Evolutionary conservation across 768 basidiomycete genomes (phyloP), one percentile per base, ranked within the genome.

Genomic region (Calocera cornea): DNA sequence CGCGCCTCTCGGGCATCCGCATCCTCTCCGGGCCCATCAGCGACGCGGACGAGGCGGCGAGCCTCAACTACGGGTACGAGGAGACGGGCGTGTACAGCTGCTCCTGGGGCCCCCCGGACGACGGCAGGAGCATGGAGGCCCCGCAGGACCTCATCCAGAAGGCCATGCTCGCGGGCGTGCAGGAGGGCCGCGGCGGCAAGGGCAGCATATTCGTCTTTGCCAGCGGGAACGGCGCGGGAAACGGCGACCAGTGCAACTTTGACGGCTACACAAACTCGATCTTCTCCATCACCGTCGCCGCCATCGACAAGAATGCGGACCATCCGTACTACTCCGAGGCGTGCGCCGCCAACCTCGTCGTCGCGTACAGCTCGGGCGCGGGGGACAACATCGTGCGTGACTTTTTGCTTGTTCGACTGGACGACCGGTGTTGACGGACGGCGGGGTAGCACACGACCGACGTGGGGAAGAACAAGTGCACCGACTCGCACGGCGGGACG

Each of bases 231-330:
- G 97, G 97, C 8, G 97, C 92, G 34, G 83, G 83, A 8, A 82
- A 83, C 66, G 92, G 89, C 19, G 97, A 99, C 74, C 95, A 98
- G 76, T 99, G 97, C 80, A 99, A 99, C 76, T 98, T 99, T 74
- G 95, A 98, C 72, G 97, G 97, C 7, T 99, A 99, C 76, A 99
- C 97, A 14, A 99, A 99, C 75, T 92, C 89, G 73, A 95, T 98
- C 68, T 97, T 92, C 77, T 92, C 90, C 7, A 86, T 99, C 47
- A 99, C 97, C 0, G 92, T 99, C 33, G 87, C 93, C n/a, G 92
- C 97, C 0, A 82, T 98, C 68, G 97, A 98, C 73, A 86, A 88
- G 75, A 90, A 91, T 74, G 95, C 94, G 17, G 77, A 94, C 34
- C 97, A 97, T 74, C 97, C 97, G 16, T 92, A 90, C 74, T 98